Conservation (phyloP, 1,284 basidiomycete genomes). For the Farysia itapuensis region DNA sequence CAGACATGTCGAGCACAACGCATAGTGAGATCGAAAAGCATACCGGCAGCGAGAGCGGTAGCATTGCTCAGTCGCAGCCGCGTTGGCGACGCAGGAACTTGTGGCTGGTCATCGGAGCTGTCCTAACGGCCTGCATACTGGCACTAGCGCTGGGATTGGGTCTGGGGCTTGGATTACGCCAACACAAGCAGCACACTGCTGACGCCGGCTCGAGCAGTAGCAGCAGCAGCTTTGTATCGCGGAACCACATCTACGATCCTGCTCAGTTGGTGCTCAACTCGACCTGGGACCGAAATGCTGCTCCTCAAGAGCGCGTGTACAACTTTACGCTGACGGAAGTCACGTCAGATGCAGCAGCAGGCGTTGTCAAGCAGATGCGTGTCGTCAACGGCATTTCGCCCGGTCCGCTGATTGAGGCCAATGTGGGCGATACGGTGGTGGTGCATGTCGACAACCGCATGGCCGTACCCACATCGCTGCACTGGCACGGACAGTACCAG, state of each 20-base stretch:
- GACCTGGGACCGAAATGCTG: conserved; percentile 32
- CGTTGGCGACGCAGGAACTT: no score
- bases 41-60: no score
- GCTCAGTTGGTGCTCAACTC: conserved; percentile 30
- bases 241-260: conserved; percentile 18
- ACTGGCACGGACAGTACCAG: conserved; percentile 57
- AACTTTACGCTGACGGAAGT: conserved; percentile 41
- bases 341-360: conserved; percentile 36
- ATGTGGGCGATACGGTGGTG: conserved; percentile 46
- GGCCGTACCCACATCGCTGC: conserved; percentile 26
- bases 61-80: no score
- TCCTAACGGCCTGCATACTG: no score
- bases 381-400: conserved; percentile 44
- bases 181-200: no score
- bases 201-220: conserved; percentile 13
- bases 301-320: conserved; percentile 35
- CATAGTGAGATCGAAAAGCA: no score
- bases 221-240: conserved; percentile 42
- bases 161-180: no score
- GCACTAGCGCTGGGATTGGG: no score
- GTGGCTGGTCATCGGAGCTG: no score
- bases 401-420: conserved; percentile 43
- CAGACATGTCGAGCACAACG: no score
- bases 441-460: conserved; percentile 45
- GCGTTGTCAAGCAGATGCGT: conserved; percentile 40